Conservation (phyloP, 257 asterid species). For the Solanum bukasovii region DNA sequence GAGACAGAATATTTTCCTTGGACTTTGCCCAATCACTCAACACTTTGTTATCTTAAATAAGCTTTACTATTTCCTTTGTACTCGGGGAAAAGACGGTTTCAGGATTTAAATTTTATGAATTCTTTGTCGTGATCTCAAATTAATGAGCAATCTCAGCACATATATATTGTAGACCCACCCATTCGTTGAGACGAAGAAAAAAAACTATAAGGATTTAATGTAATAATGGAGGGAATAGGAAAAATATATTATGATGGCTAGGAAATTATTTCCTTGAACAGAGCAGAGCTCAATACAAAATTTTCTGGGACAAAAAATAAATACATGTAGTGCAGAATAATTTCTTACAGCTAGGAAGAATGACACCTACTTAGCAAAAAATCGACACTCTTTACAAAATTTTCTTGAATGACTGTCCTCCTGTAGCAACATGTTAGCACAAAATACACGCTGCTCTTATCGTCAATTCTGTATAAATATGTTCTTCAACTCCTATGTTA, state of each 20-base stretch:
- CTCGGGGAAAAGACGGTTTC: background rate
- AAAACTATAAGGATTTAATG: background rate
- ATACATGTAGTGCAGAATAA: background rate
- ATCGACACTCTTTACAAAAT: background rate
- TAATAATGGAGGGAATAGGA: background rate
- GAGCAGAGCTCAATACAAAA: background rate
- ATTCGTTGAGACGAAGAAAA: background rate
- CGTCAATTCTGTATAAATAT: background rate
- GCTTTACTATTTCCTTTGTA: background rate
- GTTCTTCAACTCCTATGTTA: background rate
- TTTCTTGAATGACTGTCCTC: background rate
- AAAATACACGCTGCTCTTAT: slow-evolving; percentile 24
- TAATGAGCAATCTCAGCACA: background rate
- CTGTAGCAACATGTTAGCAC: slow-evolving; percentile 28
- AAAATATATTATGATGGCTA: background rate
- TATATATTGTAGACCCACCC: background rate
- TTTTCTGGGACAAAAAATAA: background rate
- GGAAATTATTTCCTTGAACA: background rate
- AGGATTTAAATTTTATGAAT: background rate
- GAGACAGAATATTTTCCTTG: background rate
- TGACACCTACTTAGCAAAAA: background rate
- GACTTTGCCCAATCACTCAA: background rate
- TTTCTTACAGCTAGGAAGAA: background rate
- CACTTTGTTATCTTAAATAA: background rate
- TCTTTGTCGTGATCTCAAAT: accelerated